Conservation (phyloP, 1,284 basidiomycete species). For the Microbotryum saponariae region DNA sequence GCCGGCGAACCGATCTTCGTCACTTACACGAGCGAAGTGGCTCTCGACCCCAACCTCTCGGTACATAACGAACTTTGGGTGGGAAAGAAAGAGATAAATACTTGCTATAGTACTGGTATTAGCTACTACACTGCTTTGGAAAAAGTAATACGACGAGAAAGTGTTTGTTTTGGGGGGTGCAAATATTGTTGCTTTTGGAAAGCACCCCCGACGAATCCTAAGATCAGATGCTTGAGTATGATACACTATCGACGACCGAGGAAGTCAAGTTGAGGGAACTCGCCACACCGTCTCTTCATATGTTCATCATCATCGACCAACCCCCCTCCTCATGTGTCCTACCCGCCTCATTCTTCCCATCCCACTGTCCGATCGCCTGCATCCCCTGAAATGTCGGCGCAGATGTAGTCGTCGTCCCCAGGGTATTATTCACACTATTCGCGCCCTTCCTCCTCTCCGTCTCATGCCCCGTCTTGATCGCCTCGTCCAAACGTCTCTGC, state of each 20-base stretch:
- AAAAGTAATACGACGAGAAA: background rate
- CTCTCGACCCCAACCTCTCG: background rate
- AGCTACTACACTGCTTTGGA: background rate
- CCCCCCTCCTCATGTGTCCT: background rate
- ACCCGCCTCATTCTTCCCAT: background rate
- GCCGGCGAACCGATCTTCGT: too few relatives aligned
- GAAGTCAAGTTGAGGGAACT: too few relatives aligned
- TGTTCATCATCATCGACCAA: background rate
- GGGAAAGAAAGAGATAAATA: background rate
- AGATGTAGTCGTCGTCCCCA: background rate
- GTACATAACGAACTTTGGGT: background rate
- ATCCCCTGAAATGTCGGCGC: background rate
- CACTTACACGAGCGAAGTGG: too few relatives aligned
- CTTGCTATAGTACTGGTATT: background rate
- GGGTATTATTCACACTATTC: background rate
- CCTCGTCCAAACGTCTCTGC: background rate
- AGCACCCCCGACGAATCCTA: background rate
- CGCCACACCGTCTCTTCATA: too few relatives aligned
- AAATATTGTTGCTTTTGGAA: background rate
- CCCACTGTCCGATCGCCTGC: background rate
- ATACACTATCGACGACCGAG: too few relatives aligned
- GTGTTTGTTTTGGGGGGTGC: background rate
- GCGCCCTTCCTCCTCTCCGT: background rate
- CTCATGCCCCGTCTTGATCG: slow-evolving; percentile 1
- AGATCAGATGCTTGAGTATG: too few relatives aligned